phyloP scores from a whole-genome alignment of 2,329 filamentous ascomycete species.

The Aspergillus pseudoterreus region DNA sequence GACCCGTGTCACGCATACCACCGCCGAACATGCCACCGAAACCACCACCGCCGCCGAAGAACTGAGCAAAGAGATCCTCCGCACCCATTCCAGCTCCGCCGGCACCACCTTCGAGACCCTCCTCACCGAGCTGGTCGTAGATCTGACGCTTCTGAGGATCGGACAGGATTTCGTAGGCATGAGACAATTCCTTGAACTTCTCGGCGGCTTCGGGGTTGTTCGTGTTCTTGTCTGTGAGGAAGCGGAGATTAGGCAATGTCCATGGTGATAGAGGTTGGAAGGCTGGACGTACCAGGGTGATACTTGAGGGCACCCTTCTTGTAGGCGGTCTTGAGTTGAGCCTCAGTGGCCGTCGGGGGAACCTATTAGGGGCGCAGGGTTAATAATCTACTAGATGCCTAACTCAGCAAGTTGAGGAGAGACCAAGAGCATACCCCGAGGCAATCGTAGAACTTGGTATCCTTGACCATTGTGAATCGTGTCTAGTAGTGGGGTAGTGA shows the following conservation, averaged over 20 bases:
- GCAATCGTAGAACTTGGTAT: constrained; percentile 48
- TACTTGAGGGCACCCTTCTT: constrained; percentile 86
- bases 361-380: constrained; percentile 54
- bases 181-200: constrained; percentile 97
- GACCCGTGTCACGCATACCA: constrained; percentile 75
- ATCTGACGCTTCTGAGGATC: constrained; percentile 86
- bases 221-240: constrained; percentile 79
- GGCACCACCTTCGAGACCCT: constrained; percentile 83
- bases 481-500: constrained; percentile 15
- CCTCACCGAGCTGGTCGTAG: constrained; percentile 97
- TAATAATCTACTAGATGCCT: constrained; percentile 8
- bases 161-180: constrained; percentile 92
- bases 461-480: constrained; percentile 47
- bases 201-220: constrained; percentile 90
- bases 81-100: constrained; percentile 84
- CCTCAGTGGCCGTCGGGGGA: constrained; percentile 71
- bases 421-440: constrained; percentile 40
- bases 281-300: constrained; percentile 74
- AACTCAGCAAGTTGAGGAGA: neutral
- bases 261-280: constrained; percentile 5
- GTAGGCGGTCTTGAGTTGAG: constrained; percentile 91
- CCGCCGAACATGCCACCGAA: constrained; percentile 75
- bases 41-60: constrained; percentile 77
- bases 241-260: neutral
- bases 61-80: constrained; percentile 94